phyloP scores from a whole-genome alignment of 2,329 filamentous ascomycete genomes.

The Talaromyces albobiverticillius region DNA sequence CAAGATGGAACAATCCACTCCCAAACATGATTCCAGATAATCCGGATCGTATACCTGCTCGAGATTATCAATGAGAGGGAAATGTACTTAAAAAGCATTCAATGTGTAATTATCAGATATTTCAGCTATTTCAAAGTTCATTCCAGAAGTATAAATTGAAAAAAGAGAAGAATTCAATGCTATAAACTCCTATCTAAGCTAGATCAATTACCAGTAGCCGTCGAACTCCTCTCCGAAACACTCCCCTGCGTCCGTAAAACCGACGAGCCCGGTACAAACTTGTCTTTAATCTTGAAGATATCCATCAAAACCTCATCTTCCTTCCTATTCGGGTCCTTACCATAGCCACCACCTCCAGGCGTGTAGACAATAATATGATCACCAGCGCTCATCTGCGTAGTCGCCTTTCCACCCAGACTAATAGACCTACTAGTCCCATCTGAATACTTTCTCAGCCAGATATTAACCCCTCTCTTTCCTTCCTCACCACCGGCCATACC shows the following conservation, averaged over 20 bases:
- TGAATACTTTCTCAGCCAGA: conserved; percentile 73
- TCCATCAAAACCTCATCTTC: not conserved
- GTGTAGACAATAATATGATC: conserved; percentile 58
- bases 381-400: conserved; percentile 53
- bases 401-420: conserved; percentile 58
- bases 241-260: conserved; percentile 6
- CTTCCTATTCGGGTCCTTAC: conserved; percentile 5
- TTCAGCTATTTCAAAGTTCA: conserved; percentile 1
- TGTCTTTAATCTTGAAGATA: conserved; percentile 9
- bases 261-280: conserved; percentile 6
- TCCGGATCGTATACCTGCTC: conserved; percentile 9
- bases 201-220: conserved; percentile 8
- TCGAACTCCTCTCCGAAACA: conserved; percentile 7
- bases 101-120: not conserved
- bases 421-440: conserved; percentile 50
- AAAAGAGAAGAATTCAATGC: not conserved
- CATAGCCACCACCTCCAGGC: conserved; percentile 44
- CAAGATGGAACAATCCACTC: conserved; percentile 12
- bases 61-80: conserved; percentile 3
- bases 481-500: conserved; percentile 76
- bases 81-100: conserved; percentile 3
- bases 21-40: conserved; percentile 11
- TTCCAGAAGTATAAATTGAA: not conserved
- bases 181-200: not conserved
- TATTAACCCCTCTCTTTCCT: conserved; percentile 70